Evolutionary conservation across 179 eudicot genomes (phyloP), one percentile per base, ranked within the genome.

Genomic region (Camellia oleifera): DNA sequence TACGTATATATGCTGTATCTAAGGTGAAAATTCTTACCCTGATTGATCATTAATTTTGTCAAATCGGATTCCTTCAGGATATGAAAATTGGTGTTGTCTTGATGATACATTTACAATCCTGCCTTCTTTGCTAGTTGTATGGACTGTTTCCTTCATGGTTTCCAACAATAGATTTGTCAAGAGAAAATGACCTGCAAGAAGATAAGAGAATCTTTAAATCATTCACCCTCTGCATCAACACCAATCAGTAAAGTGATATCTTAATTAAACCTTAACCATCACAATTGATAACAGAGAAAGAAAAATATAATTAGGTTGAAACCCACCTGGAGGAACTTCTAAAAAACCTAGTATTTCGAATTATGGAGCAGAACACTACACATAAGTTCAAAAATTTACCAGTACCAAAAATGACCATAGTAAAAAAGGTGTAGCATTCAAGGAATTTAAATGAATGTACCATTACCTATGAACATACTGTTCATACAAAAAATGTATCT

Each of bases 31-130:
- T 53, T 20, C 52, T 83, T 87, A 91, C 95, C 88, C 86, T 60
- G 90, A 80, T 81, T 77, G 78, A 81, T 90, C 91, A 78, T 89
- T 91, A 67, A 93, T 85, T 65, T 86, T 90, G 69, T 90, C 89
- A 62, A 91, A 91, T 73, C 92, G 88, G 69, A 93, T 85, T 77
- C 97, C 95, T 85, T 85, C 85, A 17, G 69, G 76, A 71, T 85
- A 85, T 26, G 85, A 83, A 87, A 89, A 77, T 76, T 77, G 74
- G 88, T 91, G 78, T 81, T 63, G 58, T 82, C 81, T 26, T 77
- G 97, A 93, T 69, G 97, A 85, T 18, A 93, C 92, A 78, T 93
- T 91, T 63, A 93, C 91, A 68, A 93, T 90, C 81, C 97, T 90
- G 20, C 97, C 97, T 73, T 90, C 93, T 79, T 64, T 81, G 26